Base-by-base conservation (phyloP, 352 stramenopile species). In the Pythium chondricola region DNA sequence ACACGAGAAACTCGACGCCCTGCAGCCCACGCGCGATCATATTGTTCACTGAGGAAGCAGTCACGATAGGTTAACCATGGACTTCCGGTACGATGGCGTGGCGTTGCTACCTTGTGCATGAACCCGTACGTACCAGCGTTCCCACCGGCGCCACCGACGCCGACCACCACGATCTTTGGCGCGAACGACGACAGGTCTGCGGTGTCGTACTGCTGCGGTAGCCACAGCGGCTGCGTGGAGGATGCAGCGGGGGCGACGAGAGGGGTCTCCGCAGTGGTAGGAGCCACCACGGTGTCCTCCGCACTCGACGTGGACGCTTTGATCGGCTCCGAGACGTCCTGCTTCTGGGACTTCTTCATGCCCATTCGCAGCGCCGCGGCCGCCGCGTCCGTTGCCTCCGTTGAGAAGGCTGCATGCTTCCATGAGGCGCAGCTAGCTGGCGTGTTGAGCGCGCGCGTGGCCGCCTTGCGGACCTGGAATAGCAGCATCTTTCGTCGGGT, bases 1-100 rank as follows among this genome's bases (percentile, higher is more conserved):
- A 95, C 25, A 96, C 86, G 29, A 96, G 63, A 38, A 93, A 93
- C 50, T 93, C 80, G 22, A 93, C 82, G 37, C 82, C 82, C 54
- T 91, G 69, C 14, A 93, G 60, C 2, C 79, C 82, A 25, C 80
- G 76, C 36, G 82, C 82, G 31, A 93, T 93, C 82, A 93, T 93
- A 46, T 93, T 93, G 70, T 93, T 93, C 48, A 93, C 86, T 85
- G 10, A 22, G n/a, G 41, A 3, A 32, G 32, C n/a, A 6, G 46
- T n/a, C 20, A 41, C 33, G 20, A n/a, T 38, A 21, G 43, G 8
- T 41, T 3, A 25, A 25, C 9, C 13, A 37, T 20, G 18, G 26
- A 26, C 9, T 16, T n/a, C n/a, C n/a, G n/a, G n/a, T 21, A 42
- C 30, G 21, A 29, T 24, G 20, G 2, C 33, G n/a, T 10, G 33